Conservation (phyloP, 345 rosid species). For the Cardamine resedifolia region DNA sequence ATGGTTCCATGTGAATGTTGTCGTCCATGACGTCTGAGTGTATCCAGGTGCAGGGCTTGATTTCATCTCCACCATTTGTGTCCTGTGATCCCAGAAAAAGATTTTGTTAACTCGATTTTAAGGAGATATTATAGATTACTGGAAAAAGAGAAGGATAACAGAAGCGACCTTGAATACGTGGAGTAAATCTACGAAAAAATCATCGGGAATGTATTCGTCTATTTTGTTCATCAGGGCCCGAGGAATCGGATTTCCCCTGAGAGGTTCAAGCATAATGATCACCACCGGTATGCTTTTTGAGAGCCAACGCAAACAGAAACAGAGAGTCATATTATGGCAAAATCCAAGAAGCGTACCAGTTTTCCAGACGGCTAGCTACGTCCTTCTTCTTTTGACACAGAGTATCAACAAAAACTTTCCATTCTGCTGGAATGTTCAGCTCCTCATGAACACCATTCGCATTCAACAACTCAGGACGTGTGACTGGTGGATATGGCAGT, state of each 20-base stretch:
- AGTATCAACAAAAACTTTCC: slow-evolving; percentile 58
- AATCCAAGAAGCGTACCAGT: slow-evolving; percentile 49
- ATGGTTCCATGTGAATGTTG: slow-evolving; percentile 77
- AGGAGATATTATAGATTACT: not conserved
- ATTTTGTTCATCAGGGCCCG: slow-evolving; percentile 56
- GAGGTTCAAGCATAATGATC: slow-evolving; percentile 24
- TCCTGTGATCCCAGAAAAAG: slow-evolving; percentile 41
- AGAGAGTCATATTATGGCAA: not conserved
- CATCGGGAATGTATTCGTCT: slow-evolving; percentile 78
- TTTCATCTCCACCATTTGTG: slow-evolving; percentile 38
- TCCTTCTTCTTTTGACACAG: slow-evolving; percentile 55
- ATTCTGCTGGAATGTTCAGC: slow-evolving; percentile 60
- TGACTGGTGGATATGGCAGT: slow-evolving; percentile 66
- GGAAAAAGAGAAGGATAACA: not conserved
- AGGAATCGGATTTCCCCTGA: slow-evolving; percentile 91
- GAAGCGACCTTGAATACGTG: slow-evolving; percentile 52
- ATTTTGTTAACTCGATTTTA: not conserved
- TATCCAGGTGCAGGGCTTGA: slow-evolving; percentile 76
- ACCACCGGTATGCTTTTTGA: not conserved
- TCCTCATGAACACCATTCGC: slow-evolving; percentile 32
- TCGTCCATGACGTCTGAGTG: slow-evolving; percentile 95
- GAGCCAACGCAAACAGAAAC: slow-evolving; percentile 6
- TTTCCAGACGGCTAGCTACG: slow-evolving; percentile 51
- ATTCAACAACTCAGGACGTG: slow-evolving; percentile 40
- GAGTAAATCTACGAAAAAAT: slow-evolving; percentile 55